Base-by-base conservation (phyloP, 2,329 filamentous ascomycete genomes). In the Trichoderma koningii region DNA sequence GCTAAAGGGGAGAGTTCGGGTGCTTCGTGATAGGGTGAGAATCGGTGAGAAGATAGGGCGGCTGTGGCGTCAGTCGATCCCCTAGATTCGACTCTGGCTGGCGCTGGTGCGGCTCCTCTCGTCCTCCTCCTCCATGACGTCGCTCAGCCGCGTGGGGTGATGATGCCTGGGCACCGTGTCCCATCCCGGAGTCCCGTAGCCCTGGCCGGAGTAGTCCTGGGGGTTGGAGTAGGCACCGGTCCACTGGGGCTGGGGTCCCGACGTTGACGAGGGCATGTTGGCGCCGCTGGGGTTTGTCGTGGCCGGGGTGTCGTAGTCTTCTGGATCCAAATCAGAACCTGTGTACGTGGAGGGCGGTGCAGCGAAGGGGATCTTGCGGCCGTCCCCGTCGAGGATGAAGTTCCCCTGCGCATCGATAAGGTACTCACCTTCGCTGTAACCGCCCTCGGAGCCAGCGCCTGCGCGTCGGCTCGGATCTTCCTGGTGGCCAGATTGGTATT, bases 61-160 rank as follows among this genome's bases (percentile, higher is more conserved):
- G 56, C 23, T 47, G 12, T 57, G 28, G 52, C 30, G 45, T 68
- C 57, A 68, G 50, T 69, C 66, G 14, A 69, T 71, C 45, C 72
- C 70, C 70, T 76, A 76, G 47, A 71, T 71, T 38, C 84, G 83
- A 72, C 85, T 87, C 67, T 87, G 84, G 74, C 87, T 89, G 12
- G 87, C 87, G 70, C 89, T 91, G 15, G 89, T 91, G 23, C 90
- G 85, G 73, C 90, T 91, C 57, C 87, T 83, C 77, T 96, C 92
- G 70, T 95, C 91, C 68, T 96, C 89, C 73, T 92, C 92, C 73
- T 93, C 90, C 34, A 95, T 83, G 30, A 97, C 93, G 77, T 96
- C 93, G 75, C 92, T 96, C 68, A 97, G 80, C 64, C 93, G 82
- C 9, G 93, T 96, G 0, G 93, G 93, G 77, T 97, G 92, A 70